These are phyloP conservation scores for Venturia aucupariae DNA, from an alignment of 2,329 filamentous ascomycete species.

Conservation along the genomic window DNA sequence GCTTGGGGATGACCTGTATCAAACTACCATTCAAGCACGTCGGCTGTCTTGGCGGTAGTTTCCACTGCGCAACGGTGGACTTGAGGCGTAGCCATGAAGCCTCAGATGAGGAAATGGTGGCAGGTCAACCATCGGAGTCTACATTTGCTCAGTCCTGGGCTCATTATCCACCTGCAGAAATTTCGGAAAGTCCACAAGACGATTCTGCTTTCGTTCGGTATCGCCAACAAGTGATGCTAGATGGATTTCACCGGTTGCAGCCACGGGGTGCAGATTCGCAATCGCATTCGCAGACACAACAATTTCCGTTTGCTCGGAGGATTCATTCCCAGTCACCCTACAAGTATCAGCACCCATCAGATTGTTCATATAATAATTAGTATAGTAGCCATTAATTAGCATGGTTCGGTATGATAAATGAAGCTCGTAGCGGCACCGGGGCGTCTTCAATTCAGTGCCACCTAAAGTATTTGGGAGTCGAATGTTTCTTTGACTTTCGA, in stretches of 20 bases:
- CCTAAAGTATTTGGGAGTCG: too few species aligned
- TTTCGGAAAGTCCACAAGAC: background rate
- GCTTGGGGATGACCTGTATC: background rate
- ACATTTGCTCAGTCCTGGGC: too few species aligned
- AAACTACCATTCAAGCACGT: slow-evolving; percentile 2
- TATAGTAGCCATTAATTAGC: too few species aligned
- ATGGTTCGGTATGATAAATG: too few species aligned
- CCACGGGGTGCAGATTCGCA: background rate
- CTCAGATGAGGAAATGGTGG: background rate
- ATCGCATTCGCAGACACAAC: too few species aligned
- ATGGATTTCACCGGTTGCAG: background rate
- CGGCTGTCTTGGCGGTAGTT: background rate
- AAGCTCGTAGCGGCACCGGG: too few species aligned
- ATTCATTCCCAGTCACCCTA: background rate
- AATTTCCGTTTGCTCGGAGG: background rate
- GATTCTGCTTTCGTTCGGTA: background rate
- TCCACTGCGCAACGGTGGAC: slow-evolving; percentile 1
- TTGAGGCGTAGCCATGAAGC: background rate
- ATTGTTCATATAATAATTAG: background rate
- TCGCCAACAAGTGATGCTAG: background rate
- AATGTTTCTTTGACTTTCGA: too few species aligned
- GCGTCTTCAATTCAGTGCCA: too few species aligned
- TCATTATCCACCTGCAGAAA: background rate
- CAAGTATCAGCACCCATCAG: background rate
- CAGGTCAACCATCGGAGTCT: background rate